A percentile compares a stretch with the other conserved stretches of the same genome.
Evolutionary conservation across 1,284 basidiomycete genomes (phyloP).

Genomic region (Microstroma glucosiphilum): DNA sequence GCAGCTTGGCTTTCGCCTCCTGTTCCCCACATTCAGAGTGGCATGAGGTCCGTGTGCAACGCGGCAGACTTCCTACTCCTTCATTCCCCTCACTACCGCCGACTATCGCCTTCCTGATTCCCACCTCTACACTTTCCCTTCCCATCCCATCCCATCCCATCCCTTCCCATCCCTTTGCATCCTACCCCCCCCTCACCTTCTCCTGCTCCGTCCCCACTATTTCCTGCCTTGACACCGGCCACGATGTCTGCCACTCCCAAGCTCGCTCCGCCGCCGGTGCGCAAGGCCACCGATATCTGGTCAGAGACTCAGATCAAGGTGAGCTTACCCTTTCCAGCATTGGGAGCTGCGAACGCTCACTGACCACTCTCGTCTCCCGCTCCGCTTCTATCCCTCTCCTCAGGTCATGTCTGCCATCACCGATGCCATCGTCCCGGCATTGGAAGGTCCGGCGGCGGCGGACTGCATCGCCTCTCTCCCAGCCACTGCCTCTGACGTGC

Average conservation of each 20-base stretch:
- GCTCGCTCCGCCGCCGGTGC: background rate
- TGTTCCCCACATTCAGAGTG: too few species aligned
- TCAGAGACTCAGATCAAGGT: slow-evolving; percentile 2
- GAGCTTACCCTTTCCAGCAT: background rate
- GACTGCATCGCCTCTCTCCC: slow-evolving; percentile 36
- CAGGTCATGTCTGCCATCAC: slow-evolving; percentile 40
- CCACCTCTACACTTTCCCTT: too few species aligned
- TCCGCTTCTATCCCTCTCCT: background rate
- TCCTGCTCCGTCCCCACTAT: background rate
- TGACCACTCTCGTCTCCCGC: background rate
- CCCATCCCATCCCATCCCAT: too few species aligned
- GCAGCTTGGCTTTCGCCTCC: too few species aligned
- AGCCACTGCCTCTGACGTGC: slow-evolving; percentile 25
- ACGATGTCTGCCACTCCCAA: background rate
- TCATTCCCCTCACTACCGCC: too few species aligned
- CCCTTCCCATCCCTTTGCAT: background rate
- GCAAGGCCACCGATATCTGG: background rate
- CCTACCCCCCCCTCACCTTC: background rate
- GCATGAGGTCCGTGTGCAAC: too few species aligned
- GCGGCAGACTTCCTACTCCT: too few species aligned
- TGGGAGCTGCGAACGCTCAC: background rate
- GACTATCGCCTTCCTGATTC: too few species aligned
- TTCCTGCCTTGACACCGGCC: background rate
- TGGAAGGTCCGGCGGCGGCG: slow-evolving; percentile 34
- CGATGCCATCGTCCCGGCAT: slow-evolving; percentile 39